Percentiles rank a stretch among this genome's conserved stretches.
Conservation (phyloP, 805 yeast genomes). For the Kodamaea leandrae region DNA sequence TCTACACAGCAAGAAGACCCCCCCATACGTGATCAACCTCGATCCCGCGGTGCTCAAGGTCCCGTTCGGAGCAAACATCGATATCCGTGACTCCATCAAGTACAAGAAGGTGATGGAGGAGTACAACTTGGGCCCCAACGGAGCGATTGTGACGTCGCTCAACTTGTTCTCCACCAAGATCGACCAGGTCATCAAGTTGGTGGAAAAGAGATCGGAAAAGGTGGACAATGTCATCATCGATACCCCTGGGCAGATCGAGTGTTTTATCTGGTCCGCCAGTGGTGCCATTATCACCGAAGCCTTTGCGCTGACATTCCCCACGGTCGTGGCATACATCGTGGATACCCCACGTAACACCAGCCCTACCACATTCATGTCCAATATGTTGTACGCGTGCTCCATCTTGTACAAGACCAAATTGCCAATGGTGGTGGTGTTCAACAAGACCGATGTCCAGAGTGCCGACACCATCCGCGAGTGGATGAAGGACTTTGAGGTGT, state of each 20-base stretch:
- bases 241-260: constrained; percentile 98
- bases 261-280: constrained; percentile 97
- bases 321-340: constrained; percentile 91
- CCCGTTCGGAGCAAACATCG: constrained; percentile 94
- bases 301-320: constrained; percentile 93
- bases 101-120: constrained; percentile 96
- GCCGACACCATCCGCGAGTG: constrained; percentile 90
- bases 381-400: constrained; percentile 97
- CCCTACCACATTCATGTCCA: constrained; percentile 96
- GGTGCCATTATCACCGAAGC: constrained; percentile 97
- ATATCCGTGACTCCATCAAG: constrained; percentile 92
- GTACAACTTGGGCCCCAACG: constrained; percentile 94
- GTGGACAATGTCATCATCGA: constrained; percentile 77
- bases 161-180: constrained; percentile 92
- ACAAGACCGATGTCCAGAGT: constrained; percentile 85
- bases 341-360: constrained; percentile 94
- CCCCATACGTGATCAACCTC: constrained; percentile 89
- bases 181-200: constrained; percentile 86
- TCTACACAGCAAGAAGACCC: constrained; percentile 63
- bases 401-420: constrained; percentile 91
- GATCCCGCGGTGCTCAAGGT: constrained; percentile 95
- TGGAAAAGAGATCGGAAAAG: constrained; percentile 69
- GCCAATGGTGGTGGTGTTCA: constrained; percentile 95
- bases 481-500: constrained; percentile 95
- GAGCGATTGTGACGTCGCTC: constrained; percentile 94